Percentiles rank a stretch among this genome's conserved stretches.
Evolutionary conservation across 257 asterid genomes (phyloP).

Genomic region (Ophiorrhiza pumila): DNA sequence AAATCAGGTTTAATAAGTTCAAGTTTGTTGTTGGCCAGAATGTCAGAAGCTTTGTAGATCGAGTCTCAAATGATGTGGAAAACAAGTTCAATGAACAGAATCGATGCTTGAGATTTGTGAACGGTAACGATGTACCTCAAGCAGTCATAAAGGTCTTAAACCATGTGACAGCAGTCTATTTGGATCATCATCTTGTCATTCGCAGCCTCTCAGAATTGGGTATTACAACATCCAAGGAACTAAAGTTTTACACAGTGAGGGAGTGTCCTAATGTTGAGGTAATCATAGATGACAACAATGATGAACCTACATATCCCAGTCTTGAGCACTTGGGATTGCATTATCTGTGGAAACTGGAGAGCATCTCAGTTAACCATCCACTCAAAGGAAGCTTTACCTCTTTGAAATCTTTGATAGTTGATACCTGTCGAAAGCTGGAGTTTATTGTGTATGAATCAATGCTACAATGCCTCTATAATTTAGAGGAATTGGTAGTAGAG

Average conservation of each 20-base stretch:
- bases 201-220: constrained; percentile 20
- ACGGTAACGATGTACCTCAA: constrained; percentile 13
- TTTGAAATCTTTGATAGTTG: constrained; percentile 16
- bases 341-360: constrained; percentile 12
- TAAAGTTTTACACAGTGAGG: constrained; percentile 20
- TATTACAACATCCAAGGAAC: background rate
- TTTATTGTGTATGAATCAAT: constrained; percentile 17
- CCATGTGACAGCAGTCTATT: constrained; percentile 24
- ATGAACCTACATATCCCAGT: constrained; percentile 3
- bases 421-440: constrained; percentile 12
- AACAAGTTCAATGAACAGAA: constrained; percentile 16
- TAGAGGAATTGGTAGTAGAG: constrained; percentile 24
- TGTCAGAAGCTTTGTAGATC: constrained; percentile 26
- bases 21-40: constrained; percentile 27
- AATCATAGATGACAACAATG: background rate
- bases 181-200: constrained; percentile 28
- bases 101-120: constrained; percentile 24
- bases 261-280: constrained; percentile 29
- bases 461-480: constrained; percentile 11
- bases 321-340: constrained; percentile 25
- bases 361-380: background rate
- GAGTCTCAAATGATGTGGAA: constrained; percentile 26
- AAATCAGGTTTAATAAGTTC: constrained; percentile 9
- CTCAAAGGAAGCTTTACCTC: constrained; percentile 13
- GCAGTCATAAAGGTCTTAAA: constrained; percentile 8